Evolutionary conservation across 495 filamentous ascomycete species (phyloP).

Genomic region (Penicillium maclennaniae): DNA sequence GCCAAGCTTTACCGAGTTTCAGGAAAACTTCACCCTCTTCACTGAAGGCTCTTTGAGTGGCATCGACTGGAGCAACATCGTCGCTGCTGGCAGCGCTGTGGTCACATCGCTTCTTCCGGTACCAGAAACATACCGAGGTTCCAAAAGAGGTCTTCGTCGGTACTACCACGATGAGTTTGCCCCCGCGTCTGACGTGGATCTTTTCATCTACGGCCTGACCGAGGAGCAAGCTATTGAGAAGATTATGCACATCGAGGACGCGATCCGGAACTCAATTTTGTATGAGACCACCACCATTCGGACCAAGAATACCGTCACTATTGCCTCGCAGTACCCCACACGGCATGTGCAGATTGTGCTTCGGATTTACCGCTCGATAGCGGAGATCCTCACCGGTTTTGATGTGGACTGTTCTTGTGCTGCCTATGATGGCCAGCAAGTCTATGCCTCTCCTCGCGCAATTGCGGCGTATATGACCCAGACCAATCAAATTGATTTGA

Average conservation of each 20-base stretch:
- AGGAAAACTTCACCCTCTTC: slow-evolving; percentile 72
- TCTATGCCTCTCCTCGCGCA: slow-evolving; percentile 67
- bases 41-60: slow-evolving; percentile 62
- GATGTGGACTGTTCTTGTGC: slow-evolving; percentile 80
- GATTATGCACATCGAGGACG: slow-evolving; percentile 71
- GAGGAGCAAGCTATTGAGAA: slow-evolving; percentile 72
- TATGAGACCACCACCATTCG: slow-evolving; percentile 71
- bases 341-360: slow-evolving; percentile 81
- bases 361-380: slow-evolving; percentile 73
- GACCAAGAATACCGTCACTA: slow-evolving; percentile 81
- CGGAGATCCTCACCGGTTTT: slow-evolving; percentile 80
- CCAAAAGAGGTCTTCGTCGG: slow-evolving; percentile 59
- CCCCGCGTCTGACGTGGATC: slow-evolving; percentile 78
- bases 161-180: slow-evolving; percentile 78
- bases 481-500: slow-evolving; percentile 73
- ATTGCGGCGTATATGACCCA: slow-evolving; percentile 75
- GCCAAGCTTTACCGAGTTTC: slow-evolving; percentile 60
- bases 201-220: slow-evolving; percentile 75
- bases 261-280: slow-evolving; percentile 66
- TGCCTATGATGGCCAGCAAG: slow-evolving; percentile 73
- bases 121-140: slow-evolving; percentile 56
- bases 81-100: slow-evolving; percentile 73
- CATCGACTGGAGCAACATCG: slow-evolving; percentile 72
- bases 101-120: slow-evolving; percentile 71
- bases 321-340: slow-evolving; percentile 75